These are phyloP conservation scores for Ophiostoma ips DNA, from an alignment of 2,329 filamentous ascomycete genomes.

Conservation along the genomic window DNA sequence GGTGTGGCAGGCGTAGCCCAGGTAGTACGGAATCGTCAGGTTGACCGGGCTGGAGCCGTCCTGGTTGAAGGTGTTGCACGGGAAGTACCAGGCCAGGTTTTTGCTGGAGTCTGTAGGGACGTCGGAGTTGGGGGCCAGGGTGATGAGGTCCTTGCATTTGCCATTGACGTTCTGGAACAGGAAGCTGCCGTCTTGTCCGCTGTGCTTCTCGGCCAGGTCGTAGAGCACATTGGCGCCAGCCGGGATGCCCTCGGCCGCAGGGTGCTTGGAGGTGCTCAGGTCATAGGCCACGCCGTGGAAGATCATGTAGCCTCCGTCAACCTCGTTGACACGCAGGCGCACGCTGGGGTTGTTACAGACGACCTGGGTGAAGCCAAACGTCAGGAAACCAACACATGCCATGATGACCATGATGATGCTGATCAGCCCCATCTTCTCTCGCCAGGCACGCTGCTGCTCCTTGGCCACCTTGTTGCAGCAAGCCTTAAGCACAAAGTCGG, in stretches of 20 bases:
- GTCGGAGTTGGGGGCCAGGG: slow-evolving; percentile 51
- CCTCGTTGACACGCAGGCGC: slow-evolving; percentile 70
- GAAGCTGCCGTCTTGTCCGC: slow-evolving; percentile 89
- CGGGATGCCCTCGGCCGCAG: slow-evolving; percentile 65
- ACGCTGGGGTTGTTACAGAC: slow-evolving; percentile 65
- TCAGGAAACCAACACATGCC: slow-evolving; percentile 82
- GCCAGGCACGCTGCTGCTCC: slow-evolving; percentile 83
- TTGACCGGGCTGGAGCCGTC: slow-evolving; percentile 77
- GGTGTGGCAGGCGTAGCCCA: slow-evolving; percentile 84
- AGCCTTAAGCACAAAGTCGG: slow-evolving; percentile 69
- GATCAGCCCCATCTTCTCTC: slow-evolving; percentile 94
- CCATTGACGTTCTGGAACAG: slow-evolving; percentile 98
- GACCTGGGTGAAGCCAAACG: slow-evolving; percentile 84
- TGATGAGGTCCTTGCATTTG: slow-evolving; percentile 86
- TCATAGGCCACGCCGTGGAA: slow-evolving; percentile 90
- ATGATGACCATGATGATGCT: slow-evolving; percentile 86
- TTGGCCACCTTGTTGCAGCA: slow-evolving; percentile 77
- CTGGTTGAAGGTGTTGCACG: slow-evolving; percentile 82
- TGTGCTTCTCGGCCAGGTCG: slow-evolving; percentile 67
- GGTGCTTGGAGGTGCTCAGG: slow-evolving; percentile 62
- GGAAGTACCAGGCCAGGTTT: slow-evolving; percentile 91
- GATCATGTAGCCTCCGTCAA: slow-evolving; percentile 78
- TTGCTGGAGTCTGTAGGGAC: slow-evolving; percentile 62
- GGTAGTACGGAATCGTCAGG: slow-evolving; percentile 55
- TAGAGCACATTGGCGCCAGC: slow-evolving; percentile 66